Percentiles rank a stretch among this genome's conserved stretches.
phyloP scores from a whole-genome alignment of 1,284 basidiomycete genomes.

The Ustilago crameri region DNA sequence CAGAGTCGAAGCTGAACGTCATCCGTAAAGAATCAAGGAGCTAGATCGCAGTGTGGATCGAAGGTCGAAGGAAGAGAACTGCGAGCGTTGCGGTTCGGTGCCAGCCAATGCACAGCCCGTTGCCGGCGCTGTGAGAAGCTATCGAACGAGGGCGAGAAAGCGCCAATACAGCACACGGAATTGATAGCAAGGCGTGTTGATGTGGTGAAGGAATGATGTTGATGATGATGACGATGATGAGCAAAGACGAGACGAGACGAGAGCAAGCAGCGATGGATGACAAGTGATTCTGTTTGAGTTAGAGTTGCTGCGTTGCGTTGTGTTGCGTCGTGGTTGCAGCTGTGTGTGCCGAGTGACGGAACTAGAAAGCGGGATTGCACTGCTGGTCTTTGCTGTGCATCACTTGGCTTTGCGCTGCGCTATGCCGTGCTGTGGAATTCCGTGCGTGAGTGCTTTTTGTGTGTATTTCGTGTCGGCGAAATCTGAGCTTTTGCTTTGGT shows the following conservation, averaged over 20 bases:
- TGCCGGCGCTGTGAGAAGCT: not conserved
- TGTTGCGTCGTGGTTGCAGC: too few species aligned
- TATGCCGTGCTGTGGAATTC: too few species aligned
- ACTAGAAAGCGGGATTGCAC: not conserved
- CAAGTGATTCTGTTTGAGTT: not conserved
- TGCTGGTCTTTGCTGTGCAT: not conserved
- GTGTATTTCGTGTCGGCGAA: conserved; percentile 5
- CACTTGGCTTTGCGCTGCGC: too few species aligned
- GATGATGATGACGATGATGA: too few species aligned
- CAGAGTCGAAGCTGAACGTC: conserved; percentile 8
- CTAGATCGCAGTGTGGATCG: not conserved
- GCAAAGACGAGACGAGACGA: too few species aligned
- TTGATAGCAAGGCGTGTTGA: too few species aligned
- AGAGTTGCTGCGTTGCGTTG: not conserved
- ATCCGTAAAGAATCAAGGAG: conserved; percentile 15
- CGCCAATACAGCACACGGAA: too few species aligned
- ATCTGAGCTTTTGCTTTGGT: conserved; percentile 6
- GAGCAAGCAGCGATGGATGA: not conserved
- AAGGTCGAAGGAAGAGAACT: not conserved
- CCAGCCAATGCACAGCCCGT: not conserved
- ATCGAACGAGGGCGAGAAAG: not conserved
- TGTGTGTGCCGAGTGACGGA: conserved; percentile 1
- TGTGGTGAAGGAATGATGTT: too few species aligned
- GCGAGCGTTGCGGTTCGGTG: not conserved
- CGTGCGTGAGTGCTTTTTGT: conserved; percentile 5